Conservation (phyloP, 192 early-diverging fungal species). For the Entomortierella beljakovae region DNA sequence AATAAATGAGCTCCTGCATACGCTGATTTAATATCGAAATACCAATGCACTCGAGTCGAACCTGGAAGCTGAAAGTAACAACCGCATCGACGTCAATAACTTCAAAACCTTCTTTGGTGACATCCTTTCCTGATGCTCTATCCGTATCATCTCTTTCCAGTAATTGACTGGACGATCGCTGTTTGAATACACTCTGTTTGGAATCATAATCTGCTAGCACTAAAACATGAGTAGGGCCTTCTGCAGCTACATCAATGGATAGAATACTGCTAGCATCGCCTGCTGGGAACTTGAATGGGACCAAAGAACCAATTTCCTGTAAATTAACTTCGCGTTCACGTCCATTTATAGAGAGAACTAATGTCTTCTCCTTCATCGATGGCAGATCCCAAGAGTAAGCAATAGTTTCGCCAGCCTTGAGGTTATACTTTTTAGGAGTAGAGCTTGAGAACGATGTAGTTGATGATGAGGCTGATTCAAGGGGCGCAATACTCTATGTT, state of each 20-base stretch:
- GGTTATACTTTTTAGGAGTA: constrained; percentile 59
- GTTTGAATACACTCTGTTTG: constrained; percentile 72
- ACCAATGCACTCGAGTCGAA: constrained; percentile 90
- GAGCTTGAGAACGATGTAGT: constrained; percentile 41
- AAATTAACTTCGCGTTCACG: constrained; percentile 83
- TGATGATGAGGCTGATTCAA: constrained; percentile 23
- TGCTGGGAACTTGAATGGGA: constrained; percentile 86
- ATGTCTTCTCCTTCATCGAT: constrained; percentile 72
- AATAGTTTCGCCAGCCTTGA: constrained; percentile 66
- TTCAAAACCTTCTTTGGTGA: constrained; percentile 60
- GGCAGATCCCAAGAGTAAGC: constrained; percentile 95
- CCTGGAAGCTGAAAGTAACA: constrained; percentile 69
- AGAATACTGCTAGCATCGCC: constrained; percentile 60
- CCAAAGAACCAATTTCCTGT: constrained; percentile 89
- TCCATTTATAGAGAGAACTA: constrained; percentile 83
- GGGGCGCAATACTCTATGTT: constrained; percentile 19
- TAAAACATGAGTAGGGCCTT: constrained; percentile 75
- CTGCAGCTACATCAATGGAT: constrained; percentile 80
- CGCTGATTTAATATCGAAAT: constrained; percentile 87
- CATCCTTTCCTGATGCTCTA: constrained; percentile 18
- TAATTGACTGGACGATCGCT: constrained; percentile 37
- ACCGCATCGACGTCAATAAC: constrained; percentile 63
- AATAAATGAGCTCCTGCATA: constrained; percentile 89
- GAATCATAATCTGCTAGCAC: constrained; percentile 74
- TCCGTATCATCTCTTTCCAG: constrained; percentile 21